phyloP scores from a whole-genome alignment of 768 basidiomycete genomes.

The Termitomyces sp. region DNA sequence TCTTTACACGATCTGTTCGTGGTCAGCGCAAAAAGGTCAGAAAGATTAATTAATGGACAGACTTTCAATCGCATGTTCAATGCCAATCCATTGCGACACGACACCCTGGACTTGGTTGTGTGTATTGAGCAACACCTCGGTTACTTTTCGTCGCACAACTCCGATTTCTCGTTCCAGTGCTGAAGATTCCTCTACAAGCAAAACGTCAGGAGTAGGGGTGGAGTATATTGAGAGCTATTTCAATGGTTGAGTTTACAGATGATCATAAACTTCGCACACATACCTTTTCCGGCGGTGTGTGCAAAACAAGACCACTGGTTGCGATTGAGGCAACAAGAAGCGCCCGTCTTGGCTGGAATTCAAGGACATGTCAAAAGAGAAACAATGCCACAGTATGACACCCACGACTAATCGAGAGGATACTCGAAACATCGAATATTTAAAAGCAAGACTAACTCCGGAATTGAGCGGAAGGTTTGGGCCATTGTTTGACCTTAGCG shows the following conservation, averaged over 20 bases:
- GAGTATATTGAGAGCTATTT: conserved; percentile 86
- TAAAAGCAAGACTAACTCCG: neutral
- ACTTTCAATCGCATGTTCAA: conserved; percentile 87
- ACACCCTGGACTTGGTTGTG: conserved; percentile 64
- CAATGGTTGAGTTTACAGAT: neutral
- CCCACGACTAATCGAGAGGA: conserved; percentile 13
- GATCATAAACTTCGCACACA: neutral
- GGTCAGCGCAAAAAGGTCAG: neutral
- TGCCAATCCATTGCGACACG: conserved; percentile 77
- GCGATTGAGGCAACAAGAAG: conserved; percentile 29
- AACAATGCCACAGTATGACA: neutral
- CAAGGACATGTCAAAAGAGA: neutral
- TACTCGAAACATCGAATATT: conserved; percentile 13
- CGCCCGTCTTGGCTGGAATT: conserved; percentile 28
- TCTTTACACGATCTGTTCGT: conserved; percentile 69
- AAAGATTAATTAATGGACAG: conserved; percentile 25
- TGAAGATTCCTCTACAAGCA: conserved; percentile 74
- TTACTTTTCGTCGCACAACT: conserved; percentile 53
- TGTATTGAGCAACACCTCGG: conserved; percentile 51
- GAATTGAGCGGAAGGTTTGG: conserved; percentile 5
- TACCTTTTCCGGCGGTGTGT: conserved; percentile 28
- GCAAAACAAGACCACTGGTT: conserved; percentile 25
- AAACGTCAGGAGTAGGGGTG: conserved; percentile 47
- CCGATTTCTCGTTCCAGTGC: conserved; percentile 77
- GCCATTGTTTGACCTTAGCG: neutral